Evolutionary conservation across 1,284 basidiomycete genomes (phyloP).

Genomic region (Apiotrichum brassicae): DNA sequence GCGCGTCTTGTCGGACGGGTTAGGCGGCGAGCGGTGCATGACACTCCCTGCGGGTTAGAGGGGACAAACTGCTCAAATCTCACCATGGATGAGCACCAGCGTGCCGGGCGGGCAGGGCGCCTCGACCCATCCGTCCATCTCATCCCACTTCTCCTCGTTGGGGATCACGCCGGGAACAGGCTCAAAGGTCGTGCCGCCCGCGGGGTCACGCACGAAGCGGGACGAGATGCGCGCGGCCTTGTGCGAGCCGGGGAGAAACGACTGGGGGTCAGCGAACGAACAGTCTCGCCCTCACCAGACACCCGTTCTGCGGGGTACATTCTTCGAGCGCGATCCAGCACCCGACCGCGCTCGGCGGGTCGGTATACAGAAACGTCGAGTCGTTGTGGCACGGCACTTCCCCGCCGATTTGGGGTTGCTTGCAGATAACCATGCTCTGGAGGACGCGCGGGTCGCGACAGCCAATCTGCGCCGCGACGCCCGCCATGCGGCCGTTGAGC

Average conservation of each 20-base stretch:
- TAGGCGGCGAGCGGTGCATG: slow-evolving; percentile 79
- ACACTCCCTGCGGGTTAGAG: slow-evolving; percentile 58
- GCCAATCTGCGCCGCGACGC: slow-evolving; percentile 56
- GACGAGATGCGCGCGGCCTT: slow-evolving; percentile 63
- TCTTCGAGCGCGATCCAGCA: slow-evolving; percentile 93
- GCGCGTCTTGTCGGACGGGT: slow-evolving; percentile 60
- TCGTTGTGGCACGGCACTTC: slow-evolving; percentile 58
- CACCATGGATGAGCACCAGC: slow-evolving; percentile 74
- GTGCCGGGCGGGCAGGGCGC: slow-evolving; percentile 65
- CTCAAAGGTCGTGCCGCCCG: slow-evolving; percentile 67
- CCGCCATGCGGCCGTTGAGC: slow-evolving; percentile 52
- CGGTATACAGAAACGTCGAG: slow-evolving; percentile 65
- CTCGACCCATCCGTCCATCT: slow-evolving; percentile 59
- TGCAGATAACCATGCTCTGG: slow-evolving; percentile 92
- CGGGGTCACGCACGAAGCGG: slow-evolving; percentile 72
- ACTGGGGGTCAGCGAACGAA: slow-evolving; percentile 35
- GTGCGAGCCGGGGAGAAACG: slow-evolving; percentile 89
- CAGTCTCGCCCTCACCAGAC: slow-evolving; percentile 50
- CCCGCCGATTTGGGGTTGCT: slow-evolving; percentile 81
- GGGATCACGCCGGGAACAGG: slow-evolving; percentile 51
- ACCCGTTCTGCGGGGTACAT: slow-evolving; percentile 77
- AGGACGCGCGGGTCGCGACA: slow-evolving; percentile 69
- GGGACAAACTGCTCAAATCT: slow-evolving; percentile 6
- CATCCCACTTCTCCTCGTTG: slow-evolving; percentile 52
- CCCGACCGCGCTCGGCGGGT: slow-evolving; percentile 83